Percentiles rank a stretch among this genome's conserved stretches.
Evolutionary conservation across 2,329 filamentous ascomycete genomes (phyloP).

Genomic region (Paecilomyces sp.): DNA sequence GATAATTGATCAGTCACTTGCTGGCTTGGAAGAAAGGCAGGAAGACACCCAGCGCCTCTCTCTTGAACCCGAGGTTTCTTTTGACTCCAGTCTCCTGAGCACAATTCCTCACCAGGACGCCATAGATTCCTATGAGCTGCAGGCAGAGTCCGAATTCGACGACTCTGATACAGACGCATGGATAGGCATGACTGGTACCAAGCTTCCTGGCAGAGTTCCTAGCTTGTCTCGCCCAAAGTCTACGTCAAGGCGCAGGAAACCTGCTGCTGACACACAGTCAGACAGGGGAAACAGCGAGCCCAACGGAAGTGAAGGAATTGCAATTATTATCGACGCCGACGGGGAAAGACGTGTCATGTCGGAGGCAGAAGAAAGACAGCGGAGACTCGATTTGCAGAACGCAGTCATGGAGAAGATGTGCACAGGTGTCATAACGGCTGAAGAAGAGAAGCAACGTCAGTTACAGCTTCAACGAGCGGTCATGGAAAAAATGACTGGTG

Average conservation of each 20-base stretch:
- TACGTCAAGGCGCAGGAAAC: neutral
- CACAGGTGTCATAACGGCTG: conserved; percentile 6
- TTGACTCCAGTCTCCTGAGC: neutral
- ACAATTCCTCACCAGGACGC: neutral
- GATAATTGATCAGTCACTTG: neutral
- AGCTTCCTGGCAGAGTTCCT: conserved; percentile 3
- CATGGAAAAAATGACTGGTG: conserved; percentile 17
- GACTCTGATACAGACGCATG: conserved; percentile 7
- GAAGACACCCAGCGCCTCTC: neutral
- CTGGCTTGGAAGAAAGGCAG: neutral
- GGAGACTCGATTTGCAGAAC: conserved; percentile 11
- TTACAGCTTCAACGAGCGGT: conserved; percentile 16
- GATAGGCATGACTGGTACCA: conserved; percentile 2
- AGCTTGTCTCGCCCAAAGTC: conserved; percentile 6
- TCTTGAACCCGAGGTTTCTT: neutral
- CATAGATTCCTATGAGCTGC: neutral
- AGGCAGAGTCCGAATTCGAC: conserved; percentile 5
- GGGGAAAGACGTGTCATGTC: conserved; percentile 13
- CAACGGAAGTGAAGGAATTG: neutral
- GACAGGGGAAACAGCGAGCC: neutral
- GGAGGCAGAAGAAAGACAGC: conserved; percentile 12
- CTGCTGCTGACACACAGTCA: neutral
- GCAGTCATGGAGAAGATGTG: conserved; percentile 20
- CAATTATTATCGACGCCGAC: conserved; percentile 15
- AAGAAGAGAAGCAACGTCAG: conserved; percentile 13